Evolutionary conservation across 2,329 filamentous ascomycete species (phyloP), one percentile per base, ranked within the genome.

Genomic region (Phyllosticta citrichinensis): DNA sequence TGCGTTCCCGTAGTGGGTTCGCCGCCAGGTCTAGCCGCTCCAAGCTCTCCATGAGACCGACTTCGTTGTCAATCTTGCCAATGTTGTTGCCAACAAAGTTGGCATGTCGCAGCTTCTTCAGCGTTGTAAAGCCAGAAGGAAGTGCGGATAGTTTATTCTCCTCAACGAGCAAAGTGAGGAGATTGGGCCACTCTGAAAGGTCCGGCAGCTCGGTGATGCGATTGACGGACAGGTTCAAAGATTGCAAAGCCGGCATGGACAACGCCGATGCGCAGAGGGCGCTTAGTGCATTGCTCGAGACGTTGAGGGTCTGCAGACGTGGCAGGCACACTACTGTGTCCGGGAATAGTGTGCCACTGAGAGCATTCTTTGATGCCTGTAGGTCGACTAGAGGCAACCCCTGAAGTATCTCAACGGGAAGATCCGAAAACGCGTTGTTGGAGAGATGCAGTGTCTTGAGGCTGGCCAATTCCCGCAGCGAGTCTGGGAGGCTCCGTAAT

Each of bases 1-100:
- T 96, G 70, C 88, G 91, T 70, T 97, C 91, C 14, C 89, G 82
- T 14, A 99, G 77, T 0, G 94, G 94, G 68, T 99, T 99, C n/a
- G 91, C 91, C 52, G 86, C 86, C 33, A 99, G 79, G 4, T 87
- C 85, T 52, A 97, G 81, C 70, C 86, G 86, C 20, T 85, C 81
- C 10, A 99, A 76, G 53, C 76, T 85, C 5, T 90, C 84, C 91
- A 97, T 96, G 25, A 83, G 77, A 5, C 87, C 88, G 62, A 97
- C 83, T 65, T 85, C 86, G 0, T 89, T 81, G 30, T 94, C 89
- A 8, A 99, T 73, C 12, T 83, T 78, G 2, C 84, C 84, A 55
- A 99, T 84, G 64, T 94, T 85, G 69, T 99, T 99, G 66, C 87
- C 86, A 0, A 88, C 89, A 65, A 97, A 87, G 71, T 97, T 91